Evolutionary conservation across 1,284 basidiomycete genomes (phyloP).

Genomic region (Calocybe gambosa): DNA sequence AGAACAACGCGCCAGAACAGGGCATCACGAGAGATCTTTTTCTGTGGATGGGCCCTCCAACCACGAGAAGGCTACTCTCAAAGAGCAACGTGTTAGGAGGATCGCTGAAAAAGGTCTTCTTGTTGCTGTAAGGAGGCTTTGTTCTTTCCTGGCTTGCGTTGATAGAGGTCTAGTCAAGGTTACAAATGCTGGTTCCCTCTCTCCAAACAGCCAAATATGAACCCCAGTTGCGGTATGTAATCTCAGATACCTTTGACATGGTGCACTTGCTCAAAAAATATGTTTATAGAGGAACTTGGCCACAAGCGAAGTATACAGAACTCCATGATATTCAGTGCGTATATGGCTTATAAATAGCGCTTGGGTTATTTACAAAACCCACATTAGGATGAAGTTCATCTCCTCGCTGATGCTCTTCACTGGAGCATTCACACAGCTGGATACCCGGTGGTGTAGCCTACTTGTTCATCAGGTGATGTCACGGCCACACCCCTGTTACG

Average conservation of each 20-base stretch:
- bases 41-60: conserved; percentile 18
- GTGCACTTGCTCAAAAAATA: background rate
- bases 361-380: background rate
- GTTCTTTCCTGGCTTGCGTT: background rate
- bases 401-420: conserved; percentile 28
- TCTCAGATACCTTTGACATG: background rate
- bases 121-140: conserved; percentile 24
- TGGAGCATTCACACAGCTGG: conserved; percentile 31
- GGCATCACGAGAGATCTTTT: conserved; percentile 22
- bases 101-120: conserved; percentile 27
- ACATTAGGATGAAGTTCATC: conserved; percentile 24
- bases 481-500: conserved; percentile 3
- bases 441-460: conserved; percentile 35
- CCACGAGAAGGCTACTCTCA: conserved; percentile 18
- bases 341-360: no score
- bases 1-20: conserved; percentile 26
- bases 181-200: conserved; percentile 30
- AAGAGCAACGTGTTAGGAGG: conserved; percentile 24
- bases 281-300: conserved; percentile 31
- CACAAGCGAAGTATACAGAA: conserved; percentile 27
- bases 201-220: conserved; percentile 32
- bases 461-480: conserved; percentile 30
- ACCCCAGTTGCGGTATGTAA: conserved; percentile 32
- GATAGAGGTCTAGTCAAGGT: conserved; percentile 7
- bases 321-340: conserved; percentile 28